Conservation (phyloP, 2,329 filamentous ascomycete species). For the Venturia carpophila region DNA sequence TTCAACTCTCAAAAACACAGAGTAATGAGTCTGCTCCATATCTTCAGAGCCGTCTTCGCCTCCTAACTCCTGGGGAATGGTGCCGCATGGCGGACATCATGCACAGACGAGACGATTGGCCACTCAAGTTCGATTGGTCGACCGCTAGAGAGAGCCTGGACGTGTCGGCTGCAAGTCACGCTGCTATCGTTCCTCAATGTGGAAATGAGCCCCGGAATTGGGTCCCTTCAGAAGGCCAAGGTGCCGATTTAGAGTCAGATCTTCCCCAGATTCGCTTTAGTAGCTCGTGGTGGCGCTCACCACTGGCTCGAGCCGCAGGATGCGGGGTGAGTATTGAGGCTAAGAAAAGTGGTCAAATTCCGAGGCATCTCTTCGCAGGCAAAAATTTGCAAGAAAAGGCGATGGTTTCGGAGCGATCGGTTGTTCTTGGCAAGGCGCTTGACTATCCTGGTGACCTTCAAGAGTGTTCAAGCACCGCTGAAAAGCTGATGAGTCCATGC, state of each 20-base stretch:
- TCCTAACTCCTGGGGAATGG: not conserved
- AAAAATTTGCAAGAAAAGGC: not conserved
- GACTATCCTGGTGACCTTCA: not conserved
- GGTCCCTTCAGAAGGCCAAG: not conserved
- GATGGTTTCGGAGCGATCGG: not conserved
- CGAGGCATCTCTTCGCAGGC: not conserved
- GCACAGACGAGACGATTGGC: not conserved
- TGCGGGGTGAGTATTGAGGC: not conserved
- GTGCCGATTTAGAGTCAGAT: not conserved
- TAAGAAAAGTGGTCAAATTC: constrained; percentile 4
- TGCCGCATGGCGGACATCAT: not conserved
- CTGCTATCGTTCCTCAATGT: not conserved
- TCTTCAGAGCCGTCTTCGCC: not conserved
- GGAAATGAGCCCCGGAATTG: not conserved
- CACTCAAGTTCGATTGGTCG: not conserved
- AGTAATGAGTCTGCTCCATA: not conserved
- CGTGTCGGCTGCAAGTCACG: not conserved
- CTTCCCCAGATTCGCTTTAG: constrained; percentile 12
- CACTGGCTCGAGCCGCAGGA: not conserved
- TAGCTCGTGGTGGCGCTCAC: constrained; percentile 4
- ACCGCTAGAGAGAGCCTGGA: not conserved
- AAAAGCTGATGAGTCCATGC: not conserved
- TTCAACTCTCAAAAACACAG: not conserved
- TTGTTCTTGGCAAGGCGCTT: not conserved
- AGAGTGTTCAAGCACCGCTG: not conserved